Evolutionary conservation across 257 asterid species (phyloP).

Genomic region (Solanum chilense): DNA sequence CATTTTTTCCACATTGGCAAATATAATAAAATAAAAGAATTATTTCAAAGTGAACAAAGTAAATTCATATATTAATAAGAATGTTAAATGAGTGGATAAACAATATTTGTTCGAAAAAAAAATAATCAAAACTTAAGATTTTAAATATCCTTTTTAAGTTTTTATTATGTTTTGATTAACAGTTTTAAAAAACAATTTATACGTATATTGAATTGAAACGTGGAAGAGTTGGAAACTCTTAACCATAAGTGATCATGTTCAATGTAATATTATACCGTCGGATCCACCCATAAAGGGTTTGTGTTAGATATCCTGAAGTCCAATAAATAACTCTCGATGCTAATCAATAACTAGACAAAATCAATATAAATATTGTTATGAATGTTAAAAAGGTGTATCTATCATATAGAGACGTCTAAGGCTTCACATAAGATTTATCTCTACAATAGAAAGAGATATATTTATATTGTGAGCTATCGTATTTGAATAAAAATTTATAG

Average conservation of each 20-base stretch:
- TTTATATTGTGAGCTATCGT: background rate
- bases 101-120: background rate
- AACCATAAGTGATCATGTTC: background rate
- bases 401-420: background rate
- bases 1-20: background rate
- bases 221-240: too few relatives aligned
- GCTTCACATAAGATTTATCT: background rate
- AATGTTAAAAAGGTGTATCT: background rate
- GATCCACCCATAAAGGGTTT: background rate
- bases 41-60: background rate
- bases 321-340: background rate
- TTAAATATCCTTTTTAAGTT: background rate
- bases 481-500: background rate
- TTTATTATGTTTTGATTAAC: background rate
- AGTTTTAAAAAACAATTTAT: too few relatives aligned
- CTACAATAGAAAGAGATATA: background rate
- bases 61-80: background rate
- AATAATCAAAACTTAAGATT: background rate
- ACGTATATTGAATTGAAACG: too few relatives aligned
- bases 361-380: background rate
- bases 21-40: background rate
- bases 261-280: background rate
- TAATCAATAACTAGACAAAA: background rate
- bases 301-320: background rate
- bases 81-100: background rate